phyloP scores from a whole-genome alignment of 106 monocot genomes.

The Phalaenopsis aphrodite region DNA sequence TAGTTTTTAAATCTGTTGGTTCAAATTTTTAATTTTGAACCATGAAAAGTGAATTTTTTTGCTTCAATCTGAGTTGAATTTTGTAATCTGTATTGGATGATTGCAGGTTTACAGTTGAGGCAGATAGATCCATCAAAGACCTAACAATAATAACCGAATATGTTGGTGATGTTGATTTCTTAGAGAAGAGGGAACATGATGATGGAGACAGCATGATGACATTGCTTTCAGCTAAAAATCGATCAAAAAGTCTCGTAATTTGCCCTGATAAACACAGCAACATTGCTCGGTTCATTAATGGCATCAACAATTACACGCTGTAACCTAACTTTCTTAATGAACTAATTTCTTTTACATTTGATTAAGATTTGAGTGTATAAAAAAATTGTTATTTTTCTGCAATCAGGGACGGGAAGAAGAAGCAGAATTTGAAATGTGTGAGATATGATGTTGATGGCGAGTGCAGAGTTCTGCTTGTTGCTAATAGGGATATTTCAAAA shows the following conservation, averaged over 20 bases:
- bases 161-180: constrained; percentile 85
- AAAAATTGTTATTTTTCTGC: not conserved
- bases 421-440: constrained; percentile 97
- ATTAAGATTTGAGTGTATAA: not conserved
- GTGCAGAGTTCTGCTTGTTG: constrained; percentile 65
- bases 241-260: constrained; percentile 74
- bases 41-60: too few relatives aligned
- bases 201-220: constrained; percentile 99
- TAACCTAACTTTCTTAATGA: constrained; percentile 13
- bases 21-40: too few relatives aligned
- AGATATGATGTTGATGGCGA: constrained; percentile 78
- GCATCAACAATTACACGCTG: constrained; percentile 82
- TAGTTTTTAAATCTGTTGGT: too few relatives aligned
- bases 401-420: constrained; percentile 91
- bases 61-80: not conserved
- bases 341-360: not conserved
- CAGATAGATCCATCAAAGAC: constrained; percentile 82
- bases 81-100: not conserved
- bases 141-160: constrained; percentile 86
- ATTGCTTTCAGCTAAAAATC: constrained; percentile 46
- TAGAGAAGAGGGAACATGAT: constrained; percentile 64
- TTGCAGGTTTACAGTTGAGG: constrained; percentile 84
- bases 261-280: constrained; percentile 89
- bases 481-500: constrained; percentile 66
- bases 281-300: constrained; percentile 84